Conservation (phyloP, 2,329 filamentous ascomycete genomes). For the Kalaharituber pfeilii region DNA sequence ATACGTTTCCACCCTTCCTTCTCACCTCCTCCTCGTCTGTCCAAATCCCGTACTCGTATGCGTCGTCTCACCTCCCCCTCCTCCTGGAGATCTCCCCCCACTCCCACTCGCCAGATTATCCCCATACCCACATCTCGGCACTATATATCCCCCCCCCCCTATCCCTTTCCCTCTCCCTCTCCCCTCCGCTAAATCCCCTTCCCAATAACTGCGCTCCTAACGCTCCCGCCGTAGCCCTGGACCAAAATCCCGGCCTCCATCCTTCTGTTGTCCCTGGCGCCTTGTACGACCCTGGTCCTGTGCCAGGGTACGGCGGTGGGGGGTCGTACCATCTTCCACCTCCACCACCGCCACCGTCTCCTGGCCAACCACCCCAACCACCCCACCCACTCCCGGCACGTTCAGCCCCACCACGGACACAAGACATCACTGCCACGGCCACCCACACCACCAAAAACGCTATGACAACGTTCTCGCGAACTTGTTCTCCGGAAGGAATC, state of each 20-base stretch:
- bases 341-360: constrained; percentile 26
- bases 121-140: constrained; percentile 22
- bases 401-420: neutral
- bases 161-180: constrained; percentile 4
- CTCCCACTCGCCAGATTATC: constrained; percentile 24
- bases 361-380: constrained; percentile 13
- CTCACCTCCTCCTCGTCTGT: constrained; percentile 41
- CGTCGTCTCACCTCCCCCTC: constrained; percentile 33
- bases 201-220: constrained; percentile 51
- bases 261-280: constrained; percentile 28
- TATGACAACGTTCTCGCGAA: constrained; percentile 23
- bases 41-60: constrained; percentile 58
- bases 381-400: neutral
- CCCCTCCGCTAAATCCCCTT: constrained; percentile 21
- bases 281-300: constrained; percentile 20
- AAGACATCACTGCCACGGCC: constrained; percentile 38
- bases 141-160: neutral
- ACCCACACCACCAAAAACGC: constrained; percentile 36
- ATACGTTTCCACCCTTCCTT: too few species aligned
- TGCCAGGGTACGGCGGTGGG: constrained; percentile 35
- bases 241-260: constrained; percentile 63
- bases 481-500: constrained; percentile 27
- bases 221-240: constrained; percentile 47
- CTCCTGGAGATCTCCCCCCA: constrained; percentile 27
- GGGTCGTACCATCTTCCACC: constrained; percentile 30